Evolutionary conservation across 441 rosid species (phyloP).

Genomic region (Hura crepitans): DNA sequence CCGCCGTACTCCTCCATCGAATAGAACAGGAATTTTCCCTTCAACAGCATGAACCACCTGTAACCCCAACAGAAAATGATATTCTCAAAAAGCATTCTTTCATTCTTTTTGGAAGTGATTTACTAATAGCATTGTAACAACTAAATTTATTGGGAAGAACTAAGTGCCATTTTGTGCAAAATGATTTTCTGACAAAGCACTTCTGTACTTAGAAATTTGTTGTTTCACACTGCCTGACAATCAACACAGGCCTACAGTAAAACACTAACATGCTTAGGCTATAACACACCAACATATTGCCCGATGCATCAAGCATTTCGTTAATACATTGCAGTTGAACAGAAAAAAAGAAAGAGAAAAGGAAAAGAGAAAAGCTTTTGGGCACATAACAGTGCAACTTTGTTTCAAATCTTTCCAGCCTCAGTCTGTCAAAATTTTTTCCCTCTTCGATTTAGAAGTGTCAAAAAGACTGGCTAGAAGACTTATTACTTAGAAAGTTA

Average conservation of each 20-base stretch:
- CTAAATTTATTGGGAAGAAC: not conserved
- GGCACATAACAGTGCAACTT: too few relatives aligned
- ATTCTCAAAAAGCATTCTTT: not conserved
- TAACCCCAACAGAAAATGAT: constrained; percentile 10
- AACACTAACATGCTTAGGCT: not conserved
- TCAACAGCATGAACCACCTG: constrained; percentile 66
- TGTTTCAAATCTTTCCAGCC: too few relatives aligned
- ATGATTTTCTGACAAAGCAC: not conserved
- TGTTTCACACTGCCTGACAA: not conserved
- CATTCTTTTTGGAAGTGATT: not conserved
- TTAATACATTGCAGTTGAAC: not conserved
- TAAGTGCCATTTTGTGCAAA: not conserved
- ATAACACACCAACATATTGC: not conserved
- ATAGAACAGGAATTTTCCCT: constrained; percentile 62
- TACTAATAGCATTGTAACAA: not conserved
- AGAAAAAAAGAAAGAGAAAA: not conserved
- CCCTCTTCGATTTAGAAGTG: not conserved
- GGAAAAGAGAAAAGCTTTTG: not conserved
- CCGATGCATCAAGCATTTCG: not conserved
- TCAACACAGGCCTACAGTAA: not conserved
- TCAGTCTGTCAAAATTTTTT: not conserved
- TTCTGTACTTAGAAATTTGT: not conserved
- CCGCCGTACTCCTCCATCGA: constrained; percentile 82
- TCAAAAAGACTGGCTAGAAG: not conserved
- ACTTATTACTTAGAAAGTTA: not conserved